Evolutionary conservation across 1,284 basidiomycete species (phyloP).

Genomic region (Fomitopsis betulina): DNA sequence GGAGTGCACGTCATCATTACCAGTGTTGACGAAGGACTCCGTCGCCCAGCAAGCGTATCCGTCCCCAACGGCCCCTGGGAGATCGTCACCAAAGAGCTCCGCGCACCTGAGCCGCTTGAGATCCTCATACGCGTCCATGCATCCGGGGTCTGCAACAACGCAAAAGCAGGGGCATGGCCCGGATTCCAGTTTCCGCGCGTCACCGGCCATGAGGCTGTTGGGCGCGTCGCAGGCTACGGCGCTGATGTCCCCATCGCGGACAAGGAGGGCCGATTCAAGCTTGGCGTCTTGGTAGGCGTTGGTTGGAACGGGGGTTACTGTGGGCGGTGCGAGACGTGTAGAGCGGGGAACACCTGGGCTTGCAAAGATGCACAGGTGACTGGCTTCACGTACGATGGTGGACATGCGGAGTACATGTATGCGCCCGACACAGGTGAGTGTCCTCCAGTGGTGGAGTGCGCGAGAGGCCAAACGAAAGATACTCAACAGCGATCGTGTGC

Average conservation of each 20-base stretch:
- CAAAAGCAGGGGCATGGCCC: constrained; percentile 15
- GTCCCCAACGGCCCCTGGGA: constrained; percentile 12
- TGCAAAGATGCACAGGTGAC: constrained; percentile 23
- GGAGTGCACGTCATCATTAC: background rate
- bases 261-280: constrained; percentile 14
- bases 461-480: background rate
- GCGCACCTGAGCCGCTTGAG: constrained; percentile 14
- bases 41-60: constrained; percentile 2
- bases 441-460: constrained; percentile 18
- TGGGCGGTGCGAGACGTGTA: constrained; percentile 17
- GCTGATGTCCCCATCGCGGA: background rate
- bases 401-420: constrained; percentile 19
- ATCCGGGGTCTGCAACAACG: constrained; percentile 20
- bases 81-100: constrained; percentile 12
- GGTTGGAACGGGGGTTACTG: constrained; percentile 27
- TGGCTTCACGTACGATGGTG: constrained; percentile 21
- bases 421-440: constrained; percentile 14
- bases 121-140: constrained; percentile 21
- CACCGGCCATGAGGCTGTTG: constrained; percentile 26
- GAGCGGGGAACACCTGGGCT: constrained; percentile 16
- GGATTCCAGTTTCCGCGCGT: constrained; percentile 15
- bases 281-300: constrained; percentile 25
- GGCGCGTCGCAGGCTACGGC: constrained; percentile 22
- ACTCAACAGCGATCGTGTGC: constrained; percentile 32
- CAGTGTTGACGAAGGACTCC: background rate